These are phyloP conservation scores for Fusarium pseudonygamai DNA, from an alignment of 2,329 filamentous ascomycete genomes.

Conservation along the genomic window DNA sequence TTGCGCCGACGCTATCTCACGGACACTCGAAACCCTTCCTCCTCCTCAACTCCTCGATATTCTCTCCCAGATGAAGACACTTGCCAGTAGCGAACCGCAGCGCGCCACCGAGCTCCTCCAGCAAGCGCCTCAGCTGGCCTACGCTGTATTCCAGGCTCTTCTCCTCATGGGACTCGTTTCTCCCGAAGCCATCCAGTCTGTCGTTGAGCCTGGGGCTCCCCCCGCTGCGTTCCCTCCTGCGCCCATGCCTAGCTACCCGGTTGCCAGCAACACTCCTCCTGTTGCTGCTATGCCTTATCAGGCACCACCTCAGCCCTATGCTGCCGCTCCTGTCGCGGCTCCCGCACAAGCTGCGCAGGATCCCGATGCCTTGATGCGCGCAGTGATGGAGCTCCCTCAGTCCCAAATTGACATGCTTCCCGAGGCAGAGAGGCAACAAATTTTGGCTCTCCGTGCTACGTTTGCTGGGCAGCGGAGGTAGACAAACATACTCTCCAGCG, in stretches of 20 bases:
- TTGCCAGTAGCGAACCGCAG: constrained; percentile 82
- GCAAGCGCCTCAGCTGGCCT: constrained; percentile 90
- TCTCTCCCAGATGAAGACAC: constrained; percentile 90
- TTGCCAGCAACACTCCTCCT: constrained; percentile 55
- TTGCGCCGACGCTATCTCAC: constrained; percentile 90
- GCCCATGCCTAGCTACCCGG: constrained; percentile 44
- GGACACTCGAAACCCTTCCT: constrained; percentile 86
- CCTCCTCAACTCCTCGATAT: constrained; percentile 92
- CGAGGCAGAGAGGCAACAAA: constrained; percentile 78
- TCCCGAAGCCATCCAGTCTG: constrained; percentile 80
- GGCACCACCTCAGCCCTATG: constrained; percentile 54
- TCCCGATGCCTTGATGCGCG: constrained; percentile 78
- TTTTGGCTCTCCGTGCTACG: constrained; percentile 78
- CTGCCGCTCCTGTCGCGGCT: constrained; percentile 45
- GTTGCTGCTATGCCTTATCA: constrained; percentile 57
- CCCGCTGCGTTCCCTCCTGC: constrained; percentile 51
- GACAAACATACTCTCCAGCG: not conserved
- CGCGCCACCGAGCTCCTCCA: constrained; percentile 87
- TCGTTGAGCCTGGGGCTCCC: constrained; percentile 71
- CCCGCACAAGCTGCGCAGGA: constrained; percentile 57
- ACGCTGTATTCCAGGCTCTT: constrained; percentile 93
- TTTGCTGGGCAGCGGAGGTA: constrained; percentile 58
- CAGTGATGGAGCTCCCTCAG: constrained; percentile 83
- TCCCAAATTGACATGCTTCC: constrained; percentile 82
- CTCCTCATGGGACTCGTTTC: constrained; percentile 94